Evolutionary conservation across 306 rosid genomes (phyloP).

Genomic region (Cajanus cajan): DNA sequence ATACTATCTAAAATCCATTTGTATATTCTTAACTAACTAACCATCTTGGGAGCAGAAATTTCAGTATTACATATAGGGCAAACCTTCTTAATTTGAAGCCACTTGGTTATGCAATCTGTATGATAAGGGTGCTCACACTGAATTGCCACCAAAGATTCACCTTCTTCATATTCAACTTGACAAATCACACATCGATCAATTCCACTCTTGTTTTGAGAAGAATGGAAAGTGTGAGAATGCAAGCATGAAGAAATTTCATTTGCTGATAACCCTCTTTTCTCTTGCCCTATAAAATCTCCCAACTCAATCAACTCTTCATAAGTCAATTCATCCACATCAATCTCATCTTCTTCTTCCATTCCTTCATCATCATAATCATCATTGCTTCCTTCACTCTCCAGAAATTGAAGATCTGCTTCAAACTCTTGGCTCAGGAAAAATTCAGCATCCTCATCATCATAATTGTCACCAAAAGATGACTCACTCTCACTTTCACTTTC

Average conservation of each 20-base stretch:
- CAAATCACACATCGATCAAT: conserved; percentile 68
- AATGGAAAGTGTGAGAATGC: conserved; percentile 30
- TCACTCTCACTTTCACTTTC: conserved; percentile 45
- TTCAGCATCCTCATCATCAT: conserved; percentile 16
- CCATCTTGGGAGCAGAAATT: conserved; percentile 43
- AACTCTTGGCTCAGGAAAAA: conserved; percentile 37
- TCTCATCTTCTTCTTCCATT: conserved; percentile 46
- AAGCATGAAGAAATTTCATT: conserved; percentile 54
- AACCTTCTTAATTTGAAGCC: conserved; percentile 72
- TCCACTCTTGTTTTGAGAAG: conserved; percentile 28
- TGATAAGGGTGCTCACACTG: conserved; percentile 82
- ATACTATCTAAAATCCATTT: not conserved
- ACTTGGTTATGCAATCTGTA: conserved; percentile 61
- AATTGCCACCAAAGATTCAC: conserved; percentile 51
- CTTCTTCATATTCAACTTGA: conserved; percentile 71
- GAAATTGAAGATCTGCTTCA: conserved; percentile 38
- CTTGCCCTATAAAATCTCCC: conserved; percentile 70
- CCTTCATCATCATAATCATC: conserved; percentile 30
- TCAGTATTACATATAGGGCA: conserved; percentile 80
- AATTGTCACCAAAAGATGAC: conserved; percentile 4
- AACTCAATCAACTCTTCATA: conserved; percentile 73
- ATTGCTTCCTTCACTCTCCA: conserved; percentile 38
- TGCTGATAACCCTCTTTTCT: conserved; percentile 54
- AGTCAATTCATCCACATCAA: conserved; percentile 60
- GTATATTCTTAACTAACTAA: not conserved